A percentile compares a stretch with the other conserved stretches of the same genome.
phyloP scores from a whole-genome alignment of 139 green algal species.

The Limnomonas spitsbergensis region DNA sequence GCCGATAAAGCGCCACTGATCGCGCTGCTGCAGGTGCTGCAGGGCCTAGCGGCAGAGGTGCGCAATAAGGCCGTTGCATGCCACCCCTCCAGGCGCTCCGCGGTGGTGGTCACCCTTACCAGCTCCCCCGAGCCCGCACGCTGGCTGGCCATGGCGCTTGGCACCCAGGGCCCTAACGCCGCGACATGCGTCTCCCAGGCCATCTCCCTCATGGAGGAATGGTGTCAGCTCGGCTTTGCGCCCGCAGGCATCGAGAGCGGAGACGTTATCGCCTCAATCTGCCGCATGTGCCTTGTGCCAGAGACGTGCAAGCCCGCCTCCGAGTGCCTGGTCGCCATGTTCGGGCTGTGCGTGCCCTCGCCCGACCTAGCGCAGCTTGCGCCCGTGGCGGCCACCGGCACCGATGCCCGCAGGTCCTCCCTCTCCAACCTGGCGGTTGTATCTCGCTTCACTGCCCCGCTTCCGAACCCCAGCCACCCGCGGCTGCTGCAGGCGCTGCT shows the following conservation, averaged over 20 bases:
- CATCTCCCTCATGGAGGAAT: not conserved
- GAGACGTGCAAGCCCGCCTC: not conserved
- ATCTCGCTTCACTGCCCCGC: not conserved
- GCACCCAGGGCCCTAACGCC: not conserved
- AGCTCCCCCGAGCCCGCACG: not conserved
- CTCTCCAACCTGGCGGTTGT: no score
- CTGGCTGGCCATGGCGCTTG: not conserved
- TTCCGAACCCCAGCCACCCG: not conserved
- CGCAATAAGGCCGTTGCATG: not conserved
- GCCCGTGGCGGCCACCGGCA: not conserved
- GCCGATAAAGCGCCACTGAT: not conserved
- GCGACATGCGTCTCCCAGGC: not conserved
- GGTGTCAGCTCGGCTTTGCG: not conserved
- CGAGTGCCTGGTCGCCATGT: not conserved
- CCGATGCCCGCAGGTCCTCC: no score
- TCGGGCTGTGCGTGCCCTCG: not conserved
- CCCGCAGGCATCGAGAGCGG: not conserved
- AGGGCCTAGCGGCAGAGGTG: not conserved
- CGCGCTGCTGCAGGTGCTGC: not conserved
- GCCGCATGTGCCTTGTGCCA: not conserved
- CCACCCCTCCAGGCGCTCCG: not conserved
- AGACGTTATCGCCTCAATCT: not conserved
- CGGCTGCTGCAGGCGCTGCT: not conserved
- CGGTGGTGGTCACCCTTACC: not conserved
- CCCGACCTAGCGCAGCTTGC: not conserved